Conservation (phyloP, 768 basidiomycete species). For the Crucibulum laeve region DNA sequence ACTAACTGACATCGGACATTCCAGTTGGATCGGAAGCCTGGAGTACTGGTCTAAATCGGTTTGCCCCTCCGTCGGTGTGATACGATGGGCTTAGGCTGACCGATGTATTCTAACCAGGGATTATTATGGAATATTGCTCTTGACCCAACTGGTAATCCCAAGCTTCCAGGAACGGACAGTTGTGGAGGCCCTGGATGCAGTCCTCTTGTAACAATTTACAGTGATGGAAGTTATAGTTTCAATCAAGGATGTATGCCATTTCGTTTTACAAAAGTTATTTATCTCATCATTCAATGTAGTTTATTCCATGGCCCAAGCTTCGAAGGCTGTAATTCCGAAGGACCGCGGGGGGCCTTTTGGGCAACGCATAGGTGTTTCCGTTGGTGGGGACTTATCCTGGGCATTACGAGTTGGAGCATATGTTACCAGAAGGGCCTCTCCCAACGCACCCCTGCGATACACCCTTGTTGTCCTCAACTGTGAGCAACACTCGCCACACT, state of each 20-base stretch:
- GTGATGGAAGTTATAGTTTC: conserved; percentile 53
- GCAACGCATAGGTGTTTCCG: conserved; percentile 61
- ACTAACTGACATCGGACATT: not conserved
- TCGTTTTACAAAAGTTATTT: not conserved
- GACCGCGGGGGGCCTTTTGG: conserved; percentile 67
- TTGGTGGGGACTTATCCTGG: conserved; percentile 53
- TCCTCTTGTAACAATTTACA: conserved; percentile 63
- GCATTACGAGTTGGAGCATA: conserved; percentile 62
- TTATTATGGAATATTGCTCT: conserved; percentile 78
- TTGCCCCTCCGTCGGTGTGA: not conserved
- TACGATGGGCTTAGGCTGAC: not conserved
- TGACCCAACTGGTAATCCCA: conserved; percentile 58
- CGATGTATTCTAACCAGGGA: too few species aligned
- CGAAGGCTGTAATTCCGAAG: conserved; percentile 67
- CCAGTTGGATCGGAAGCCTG: conserved; percentile 8
- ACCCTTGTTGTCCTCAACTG: conserved; percentile 74
- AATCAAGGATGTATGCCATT: conserved; percentile 67
- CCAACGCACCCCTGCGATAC: conserved; percentile 59
- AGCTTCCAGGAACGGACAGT: conserved; percentile 58
- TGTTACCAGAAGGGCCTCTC: conserved; percentile 48
- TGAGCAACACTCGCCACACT: conserved; percentile 15
- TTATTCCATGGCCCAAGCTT: conserved; percentile 72
- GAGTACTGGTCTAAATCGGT: conserved; percentile 4
- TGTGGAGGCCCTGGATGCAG: conserved; percentile 63
- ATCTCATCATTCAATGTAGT: conserved; percentile 26